Evolutionary conservation across 2,329 filamentous ascomycete species (phyloP), one percentile per base, ranked within the genome.

Genomic region (Colletotrichum lupini): DNA sequence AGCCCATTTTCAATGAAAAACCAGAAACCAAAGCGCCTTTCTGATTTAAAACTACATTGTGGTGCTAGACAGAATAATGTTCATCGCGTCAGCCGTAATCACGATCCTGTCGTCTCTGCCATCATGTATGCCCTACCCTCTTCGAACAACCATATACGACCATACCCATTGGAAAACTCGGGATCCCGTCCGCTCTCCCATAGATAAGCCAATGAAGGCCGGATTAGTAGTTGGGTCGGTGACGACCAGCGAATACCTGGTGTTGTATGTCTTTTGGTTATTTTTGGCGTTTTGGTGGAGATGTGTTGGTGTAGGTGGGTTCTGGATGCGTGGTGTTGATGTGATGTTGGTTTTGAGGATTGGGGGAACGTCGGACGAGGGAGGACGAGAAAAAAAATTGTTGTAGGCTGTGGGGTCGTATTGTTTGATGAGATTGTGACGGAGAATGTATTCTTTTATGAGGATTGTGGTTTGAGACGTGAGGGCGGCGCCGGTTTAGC

Each of bases 131-230:
- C 19, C 7, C 19, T 49, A 9, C 7, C 42, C 3, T 4, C 1
- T 8, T 22, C 8, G 1, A n/a, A 11, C 3, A 1, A 22, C 8
- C 8, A 49, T 19, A 49, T 49, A 49, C 42, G 42, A 49, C 42
- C 19, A 49, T 49, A 49, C 42, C 42, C 26, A 59, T 62, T 70
- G 67, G 67, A 70, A 62, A 58, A 70, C 67, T 66, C 60, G 53
- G 67, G 61, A 66, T 70, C 67, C 67, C 61, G 67, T 70, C 67
- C 61, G 67, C 61, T 67, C 67, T 70, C 67, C 67, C 61, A 53
- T 67, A 42, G 52, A 67, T 70, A 67, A 67, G 66, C 35, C 35
- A 59, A 55, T 65, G 62, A 66, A 61, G 62, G 61, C 61, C 37
- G 55, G 55, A 69, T 57, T 66, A 69, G 67, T 69, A 69, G 61